Evolutionary conservation across 495 filamentous ascomycete genomes (phyloP).

Genomic region (Podospora bellae-mahoneyi): DNA sequence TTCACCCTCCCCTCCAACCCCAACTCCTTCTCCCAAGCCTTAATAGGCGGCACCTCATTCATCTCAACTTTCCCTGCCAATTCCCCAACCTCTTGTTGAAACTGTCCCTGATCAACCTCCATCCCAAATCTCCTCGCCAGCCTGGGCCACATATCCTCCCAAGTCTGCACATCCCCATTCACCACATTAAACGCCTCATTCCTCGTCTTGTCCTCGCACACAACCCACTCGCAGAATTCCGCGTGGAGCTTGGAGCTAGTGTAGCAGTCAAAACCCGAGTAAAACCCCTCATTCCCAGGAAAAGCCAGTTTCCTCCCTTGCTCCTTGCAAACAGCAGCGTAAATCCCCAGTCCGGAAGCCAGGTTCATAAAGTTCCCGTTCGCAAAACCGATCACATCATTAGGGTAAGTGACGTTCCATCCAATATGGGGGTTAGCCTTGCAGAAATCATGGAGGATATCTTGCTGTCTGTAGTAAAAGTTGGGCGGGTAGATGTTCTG

Average conservation of each 20-base stretch:
- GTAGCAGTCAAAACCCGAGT: constrained; percentile 51
- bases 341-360: constrained; percentile 47
- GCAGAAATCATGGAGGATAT: constrained; percentile 36
- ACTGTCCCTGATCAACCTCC: constrained; percentile 46
- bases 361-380: constrained; percentile 59
- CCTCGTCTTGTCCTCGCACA: constrained; percentile 37
- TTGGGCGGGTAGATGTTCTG: constrained; percentile 37
- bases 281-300: constrained; percentile 48
- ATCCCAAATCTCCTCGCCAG: constrained; percentile 46
- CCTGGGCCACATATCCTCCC: constrained; percentile 56
- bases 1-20: constrained; percentile 39
- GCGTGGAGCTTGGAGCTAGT: constrained; percentile 51
- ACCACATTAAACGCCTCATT: constrained; percentile 57
- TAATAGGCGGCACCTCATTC: constrained; percentile 42
- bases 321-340: constrained; percentile 48
- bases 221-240: constrained; percentile 53
- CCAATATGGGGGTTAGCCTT: constrained; percentile 35
- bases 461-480: constrained; percentile 50
- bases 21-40: constrained; percentile 34
- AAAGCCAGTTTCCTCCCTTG: constrained; percentile 46
- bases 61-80: constrained; percentile 26
- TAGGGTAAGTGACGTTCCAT: constrained; percentile 52
- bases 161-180: constrained; percentile 54
- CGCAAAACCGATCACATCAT: constrained; percentile 51
- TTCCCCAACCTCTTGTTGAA: constrained; percentile 23